Evolutionary conservation across 176 grass and related monocot genomes (phyloP).

Genomic region (Zea mays): Zm-B73-REFERENCE-NAM-5.0 NC_050103.1:177888001-177888500

Average conservation of each 20-base stretch:
- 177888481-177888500: too few species aligned
- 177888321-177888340: too few species aligned
- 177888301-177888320: too few species aligned
- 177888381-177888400: too few species aligned
- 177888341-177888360: too few species aligned
- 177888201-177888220: not conserved
- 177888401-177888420: too few species aligned
- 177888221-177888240: not conserved
- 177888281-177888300: conserved; percentile 1
- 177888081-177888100: not conserved
- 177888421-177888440: too few species aligned
- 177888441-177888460: too few species aligned
- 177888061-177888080: not conserved
- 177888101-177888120: conserved; percentile 3
- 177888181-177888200: conserved; percentile 13
- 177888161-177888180: not conserved
- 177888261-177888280: not conserved
- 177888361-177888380: too few species aligned
- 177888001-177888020: not conserved
- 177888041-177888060: not conserved
- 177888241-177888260: not conserved
- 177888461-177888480: too few species aligned
- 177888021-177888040: not conserved
- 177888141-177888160: not conserved
- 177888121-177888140: conserved; percentile 6